These are phyloP conservation scores for Vanderwaltozyma polyspora DNA, from an alignment of 805 yeast species.

Conservation along the genomic window DNA sequence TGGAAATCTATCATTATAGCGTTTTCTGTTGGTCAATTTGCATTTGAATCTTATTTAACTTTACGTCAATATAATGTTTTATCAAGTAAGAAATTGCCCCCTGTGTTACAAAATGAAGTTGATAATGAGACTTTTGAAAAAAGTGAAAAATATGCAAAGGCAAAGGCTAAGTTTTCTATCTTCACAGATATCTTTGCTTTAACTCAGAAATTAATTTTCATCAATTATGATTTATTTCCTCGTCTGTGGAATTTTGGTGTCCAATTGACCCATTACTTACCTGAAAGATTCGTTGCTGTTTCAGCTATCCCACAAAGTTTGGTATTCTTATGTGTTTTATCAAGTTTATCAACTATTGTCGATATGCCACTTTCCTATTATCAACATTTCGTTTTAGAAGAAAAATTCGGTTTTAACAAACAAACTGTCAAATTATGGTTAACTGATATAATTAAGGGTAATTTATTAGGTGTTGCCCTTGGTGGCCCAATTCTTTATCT, in stretches of 20 bases:
- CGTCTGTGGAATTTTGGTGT: slow-evolving; percentile 45
- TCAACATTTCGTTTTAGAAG: slow-evolving; percentile 79
- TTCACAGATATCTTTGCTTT: slow-evolving; percentile 41
- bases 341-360: slow-evolving; percentile 39
- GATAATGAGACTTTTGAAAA: slow-evolving; percentile 63
- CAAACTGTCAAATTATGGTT: slow-evolving; percentile 63
- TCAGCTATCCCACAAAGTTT: slow-evolving; percentile 66
- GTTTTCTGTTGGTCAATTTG: slow-evolving; percentile 61
- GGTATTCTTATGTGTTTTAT: slow-evolving; percentile 44
- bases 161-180: slow-evolving; percentile 63
- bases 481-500: slow-evolving; percentile 67
- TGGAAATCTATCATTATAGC: slow-evolving; percentile 75
- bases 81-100: slow-evolving; percentile 47
- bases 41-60: slow-evolving; percentile 63
- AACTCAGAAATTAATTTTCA: slow-evolving; percentile 43
- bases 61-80: slow-evolving; percentile 68
- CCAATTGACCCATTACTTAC: slow-evolving; percentile 19
- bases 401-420: slow-evolving; percentile 88
- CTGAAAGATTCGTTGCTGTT: slow-evolving; percentile 25
- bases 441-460: slow-evolving; percentile 55
- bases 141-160: slow-evolving; percentile 66
- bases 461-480: slow-evolving; percentile 41
- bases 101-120: slow-evolving; percentile 53
- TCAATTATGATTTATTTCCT: slow-evolving; percentile 56
- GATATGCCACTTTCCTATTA: slow-evolving; percentile 65